Evolutionary conservation across 176 grass and related monocot genomes (phyloP), one percentile per base, ranked within the genome.

Genomic region (Secale cereale): DNA sequence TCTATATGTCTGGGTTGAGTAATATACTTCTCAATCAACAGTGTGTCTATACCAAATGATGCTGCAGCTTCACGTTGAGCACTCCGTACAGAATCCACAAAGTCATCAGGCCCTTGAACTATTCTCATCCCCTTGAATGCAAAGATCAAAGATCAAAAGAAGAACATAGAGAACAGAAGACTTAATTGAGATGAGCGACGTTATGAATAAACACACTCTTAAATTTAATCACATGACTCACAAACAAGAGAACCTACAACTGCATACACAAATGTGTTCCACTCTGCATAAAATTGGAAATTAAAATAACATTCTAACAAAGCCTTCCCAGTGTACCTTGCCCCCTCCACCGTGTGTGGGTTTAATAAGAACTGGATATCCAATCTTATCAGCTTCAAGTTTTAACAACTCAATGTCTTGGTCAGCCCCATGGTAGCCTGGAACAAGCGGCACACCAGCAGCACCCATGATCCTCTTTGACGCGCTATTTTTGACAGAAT

Each of bases 391-490:
- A 65, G 96, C 93, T 82, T 98, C 93, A 50, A 23, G 61, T 85
- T 90, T 95, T 59, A 98, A 70, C 46, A 94, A 82, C 33, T 98
- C 89, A n/a, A 90, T 82, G 45, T 95, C 91, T 85, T 98, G 96
- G 70, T 98, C 87, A 57, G 85, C 80, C 22, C 91, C 96, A 66
- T 98, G 96, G 88, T 98, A 98, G 22, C 96, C 96, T 68, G 93
- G 93, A 43, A 98, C 93, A 17, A 98, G 83, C 0, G 93, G 93
- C 31, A 98, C 93, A 1, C 91, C 93, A 88, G 95, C 95, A 79
- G 89, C 87, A 59, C 93, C 95, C 95, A 98, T 98, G 76, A 98
- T 98, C 82, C 77, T 95, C 93, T 98, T 98, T 76, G 93, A 98
- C 15, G 95, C 95, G 65, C 95, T 98, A 82, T 63, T 64, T 87